Evolutionary conservation across 106 monocot genomes (phyloP), one percentile per base, ranked within the genome.

Genomic region (Dendrobium chrysotoxum): DNA sequence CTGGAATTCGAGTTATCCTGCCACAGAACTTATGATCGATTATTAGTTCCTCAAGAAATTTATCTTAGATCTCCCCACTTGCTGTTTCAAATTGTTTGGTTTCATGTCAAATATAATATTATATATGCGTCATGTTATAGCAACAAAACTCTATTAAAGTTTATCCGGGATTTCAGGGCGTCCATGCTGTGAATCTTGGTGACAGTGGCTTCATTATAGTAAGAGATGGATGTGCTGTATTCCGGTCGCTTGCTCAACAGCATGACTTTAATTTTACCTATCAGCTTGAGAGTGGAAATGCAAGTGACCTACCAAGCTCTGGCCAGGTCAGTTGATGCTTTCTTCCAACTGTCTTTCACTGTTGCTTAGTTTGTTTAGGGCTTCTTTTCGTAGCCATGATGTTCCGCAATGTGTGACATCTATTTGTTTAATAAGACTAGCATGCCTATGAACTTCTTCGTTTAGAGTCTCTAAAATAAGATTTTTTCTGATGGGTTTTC

Each of bases 221-320:
- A 18, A 84, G 92, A 75, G 88, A 92, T 82, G 92, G 89, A 38
- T 88, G 84, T 58, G 89, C 85, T 17, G 75, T 89, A 26, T 88
- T 92, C 76, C 79, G 86, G 7, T 92, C 92, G 58, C 92, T 89
- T 81, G 89, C 88, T 50, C 92, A 92, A 78, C 92, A 89, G 28
- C 92, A 92, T 86, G 92, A 86, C 85, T 92, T 92, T 77, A 92
- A 92, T 77, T 92, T 92, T 73, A 89, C 92, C 11, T 92, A 88
- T 79, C 92, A 92, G 46, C 85, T 92, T 72, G 92, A 88, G 77
- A 86, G 84, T 85, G 89, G 92, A 26, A 86, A 87, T 77, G 80
- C 84, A 23, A 85, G 92, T 64, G 92, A 92, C 72, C 84, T 90
- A 23, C 92, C 92, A 18, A 89, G 89, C 70, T 80, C 92, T 81